Conservation (phyloP, 1,284 basidiomycete genomes). For the Rhodofomes roseus region DNA sequence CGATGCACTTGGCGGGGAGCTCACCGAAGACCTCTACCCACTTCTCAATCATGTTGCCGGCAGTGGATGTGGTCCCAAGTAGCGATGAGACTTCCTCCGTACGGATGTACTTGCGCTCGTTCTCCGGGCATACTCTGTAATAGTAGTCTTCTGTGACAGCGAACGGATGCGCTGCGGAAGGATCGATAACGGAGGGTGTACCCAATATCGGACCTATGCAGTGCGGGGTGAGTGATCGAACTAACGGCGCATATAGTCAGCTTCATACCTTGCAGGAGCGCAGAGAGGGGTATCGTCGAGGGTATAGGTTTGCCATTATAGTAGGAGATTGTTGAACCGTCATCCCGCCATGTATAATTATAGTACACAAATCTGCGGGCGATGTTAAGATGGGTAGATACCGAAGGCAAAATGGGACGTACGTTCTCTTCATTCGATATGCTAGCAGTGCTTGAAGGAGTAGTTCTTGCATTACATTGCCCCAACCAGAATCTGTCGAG, state of each 20-base stretch:
- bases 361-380: constrained; percentile 48
- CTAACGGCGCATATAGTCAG: background rate
- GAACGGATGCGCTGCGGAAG: constrained; percentile 12
- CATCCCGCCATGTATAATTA: constrained; percentile 51
- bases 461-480: constrained; percentile 52
- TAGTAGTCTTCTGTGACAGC: constrained; percentile 12
- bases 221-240: background rate
- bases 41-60: constrained; percentile 39
- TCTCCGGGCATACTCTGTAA: constrained; percentile 8
- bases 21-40: constrained; percentile 42
- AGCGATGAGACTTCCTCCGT: constrained; percentile 4
- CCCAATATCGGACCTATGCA: constrained; percentile 45
- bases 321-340: constrained; percentile 12
- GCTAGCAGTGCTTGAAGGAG: constrained; percentile 45
- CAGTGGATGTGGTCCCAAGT: background rate
- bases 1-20: constrained; percentile 42
- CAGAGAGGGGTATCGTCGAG: constrained; percentile 52
- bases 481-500: constrained; percentile 36
- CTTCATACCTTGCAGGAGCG: constrained; percentile 44
- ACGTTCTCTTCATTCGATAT: constrained; percentile 39
- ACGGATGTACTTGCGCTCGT: background rate
- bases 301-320: constrained; percentile 43
- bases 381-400: background rate
- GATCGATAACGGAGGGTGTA: constrained; percentile 31
- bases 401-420: constrained; percentile 14